Conservation (phyloP, 306 rosid species). For the Vicia villosa region DNA sequence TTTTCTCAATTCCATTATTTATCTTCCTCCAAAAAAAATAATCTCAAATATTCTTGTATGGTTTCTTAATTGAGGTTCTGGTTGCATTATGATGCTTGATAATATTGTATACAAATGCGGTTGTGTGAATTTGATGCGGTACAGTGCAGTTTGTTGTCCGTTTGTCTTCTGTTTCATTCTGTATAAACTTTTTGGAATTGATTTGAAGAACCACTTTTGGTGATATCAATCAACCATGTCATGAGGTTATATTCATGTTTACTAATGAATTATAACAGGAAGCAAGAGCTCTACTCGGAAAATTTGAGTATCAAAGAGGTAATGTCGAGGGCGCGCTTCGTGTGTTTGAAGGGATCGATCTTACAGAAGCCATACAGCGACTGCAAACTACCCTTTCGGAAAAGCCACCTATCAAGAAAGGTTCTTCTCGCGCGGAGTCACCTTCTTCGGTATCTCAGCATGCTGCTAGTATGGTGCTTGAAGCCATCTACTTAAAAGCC, state of each 20-base stretch:
- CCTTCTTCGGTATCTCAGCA: conserved; percentile 68
- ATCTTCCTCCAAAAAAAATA: no score
- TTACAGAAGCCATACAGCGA: conserved; percentile 76
- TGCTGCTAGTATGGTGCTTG: conserved; percentile 90
- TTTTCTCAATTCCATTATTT: neutral
- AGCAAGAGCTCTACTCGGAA: conserved; percentile 94
- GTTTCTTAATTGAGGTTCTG: neutral
- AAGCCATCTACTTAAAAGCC: conserved; percentile 91
- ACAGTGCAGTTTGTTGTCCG: no score
- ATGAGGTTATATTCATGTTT: conserved; percentile 31
- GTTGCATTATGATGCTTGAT: neutral
- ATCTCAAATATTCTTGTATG: neutral
- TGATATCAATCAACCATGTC: neutral
- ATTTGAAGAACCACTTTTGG: neutral
- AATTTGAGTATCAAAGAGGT: conserved; percentile 96
- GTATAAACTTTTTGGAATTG: neutral
- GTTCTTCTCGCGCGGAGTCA: conserved; percentile 57
- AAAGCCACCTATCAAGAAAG: conserved; percentile 57
- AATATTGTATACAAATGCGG: neutral
- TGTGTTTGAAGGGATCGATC: conserved; percentile 86
- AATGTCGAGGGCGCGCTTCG: conserved; percentile 81
- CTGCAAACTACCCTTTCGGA: conserved; percentile 70
- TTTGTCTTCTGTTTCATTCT: no score
- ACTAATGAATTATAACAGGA: conserved; percentile 52
- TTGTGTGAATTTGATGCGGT: no score